Percentiles rank a stretch among this genome's conserved stretches.
phyloP scores from a whole-genome alignment of 176 grass and related monocot species.

The Poa pratensis region DNA sequence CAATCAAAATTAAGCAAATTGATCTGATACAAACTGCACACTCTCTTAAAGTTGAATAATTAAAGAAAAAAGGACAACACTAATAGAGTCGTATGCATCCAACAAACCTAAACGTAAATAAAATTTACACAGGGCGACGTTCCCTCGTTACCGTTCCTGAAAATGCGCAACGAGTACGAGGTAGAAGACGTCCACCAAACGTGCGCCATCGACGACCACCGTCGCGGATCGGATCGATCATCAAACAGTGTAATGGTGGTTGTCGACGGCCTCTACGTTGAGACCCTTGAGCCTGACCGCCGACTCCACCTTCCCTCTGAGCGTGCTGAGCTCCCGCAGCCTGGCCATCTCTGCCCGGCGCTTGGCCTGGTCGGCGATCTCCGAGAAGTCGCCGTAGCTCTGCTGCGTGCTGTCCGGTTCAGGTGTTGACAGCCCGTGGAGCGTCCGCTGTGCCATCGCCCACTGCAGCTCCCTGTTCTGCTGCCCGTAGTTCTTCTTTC shows the following conservation, averaged over 20 bases:
- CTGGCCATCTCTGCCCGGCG: conserved; percentile 91
- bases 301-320: conserved; percentile 76
- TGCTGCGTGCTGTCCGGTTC: conserved; percentile 36
- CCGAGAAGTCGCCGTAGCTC: conserved; percentile 79
- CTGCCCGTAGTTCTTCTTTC: conserved; percentile 90
- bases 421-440: conserved; percentile 74
- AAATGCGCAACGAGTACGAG: conserved; percentile 26
- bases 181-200: neutral
- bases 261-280: conserved; percentile 70
- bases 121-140: neutral
- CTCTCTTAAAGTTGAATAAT: neutral
- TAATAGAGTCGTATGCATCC: neutral
- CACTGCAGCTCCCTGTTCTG: conserved; percentile 92
- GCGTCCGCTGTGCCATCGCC: conserved; percentile 90
- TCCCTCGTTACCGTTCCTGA: neutral
- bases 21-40: conserved; percentile 13
- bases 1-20: conserved; percentile 16
- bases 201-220: neutral
- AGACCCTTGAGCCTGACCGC: conserved; percentile 86
- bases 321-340: conserved; percentile 72
- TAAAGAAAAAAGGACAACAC: neutral
- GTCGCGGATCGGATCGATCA: neutral
- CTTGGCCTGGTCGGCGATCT: conserved; percentile 96
- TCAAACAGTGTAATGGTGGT: conserved; percentile 82
- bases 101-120: neutral